A percentile compares a stretch with the other conserved stretches of the same genome.
Evolutionary conservation across 129 eudicot species (phyloP).

Genomic region (Lonicera japonica): DNA sequence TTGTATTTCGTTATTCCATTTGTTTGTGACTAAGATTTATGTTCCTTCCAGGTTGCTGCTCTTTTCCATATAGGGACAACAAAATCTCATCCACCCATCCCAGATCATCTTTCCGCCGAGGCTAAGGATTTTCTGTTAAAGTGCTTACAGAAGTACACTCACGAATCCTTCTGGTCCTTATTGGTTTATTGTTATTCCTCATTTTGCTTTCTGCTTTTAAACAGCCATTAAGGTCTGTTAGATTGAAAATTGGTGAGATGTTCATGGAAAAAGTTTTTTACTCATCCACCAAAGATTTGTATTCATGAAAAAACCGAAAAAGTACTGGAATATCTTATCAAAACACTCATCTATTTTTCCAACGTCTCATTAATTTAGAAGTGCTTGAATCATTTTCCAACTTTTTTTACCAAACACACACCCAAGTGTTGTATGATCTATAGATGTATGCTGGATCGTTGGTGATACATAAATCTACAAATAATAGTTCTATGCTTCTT

Average conservation of each 20-base stretch:
- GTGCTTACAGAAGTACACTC: slow-evolving; percentile 82
- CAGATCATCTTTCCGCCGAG: slow-evolving; percentile 85
- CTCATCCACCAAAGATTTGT: no score
- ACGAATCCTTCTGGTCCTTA: not conserved
- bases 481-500: not conserved
- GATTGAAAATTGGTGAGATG: no score
- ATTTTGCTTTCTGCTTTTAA: not conserved
- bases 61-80: slow-evolving; percentile 95
- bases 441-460: not conserved
- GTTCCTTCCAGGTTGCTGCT: slow-evolving; percentile 77
- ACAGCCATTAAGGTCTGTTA: not conserved
- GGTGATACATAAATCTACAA: not conserved
- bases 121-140: slow-evolving; percentile 88
- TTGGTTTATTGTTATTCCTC: not conserved
- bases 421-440: not conserved
- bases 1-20: not conserved
- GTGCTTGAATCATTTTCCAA: no score
- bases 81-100: slow-evolving; percentile 97
- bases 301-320: no score
- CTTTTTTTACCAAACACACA: not conserved
- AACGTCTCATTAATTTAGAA: no score
- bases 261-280: no score
- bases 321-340: no score
- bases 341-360: no score
- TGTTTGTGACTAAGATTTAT: slow-evolving; percentile 14